Conservation (phyloP, 2,329 filamentous ascomycete genomes). For the Sphaceloma murrayae region DNA sequence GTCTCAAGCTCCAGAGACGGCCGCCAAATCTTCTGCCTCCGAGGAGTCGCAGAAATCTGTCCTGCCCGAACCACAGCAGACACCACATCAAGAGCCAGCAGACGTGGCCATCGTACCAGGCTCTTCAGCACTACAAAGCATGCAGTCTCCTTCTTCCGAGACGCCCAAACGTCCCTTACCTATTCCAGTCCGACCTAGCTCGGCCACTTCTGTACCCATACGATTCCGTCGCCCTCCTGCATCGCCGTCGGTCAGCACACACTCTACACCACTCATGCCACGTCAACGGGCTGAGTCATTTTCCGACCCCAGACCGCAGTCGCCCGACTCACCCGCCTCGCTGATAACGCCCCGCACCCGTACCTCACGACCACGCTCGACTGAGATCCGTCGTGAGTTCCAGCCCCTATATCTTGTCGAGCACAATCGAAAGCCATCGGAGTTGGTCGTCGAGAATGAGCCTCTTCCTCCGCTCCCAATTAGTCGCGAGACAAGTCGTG, state of each 20-base stretch:
- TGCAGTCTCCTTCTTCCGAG: constrained; percentile 15
- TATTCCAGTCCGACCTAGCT: constrained; percentile 21
- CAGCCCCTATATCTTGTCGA: constrained; percentile 77
- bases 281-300: constrained; percentile 27
- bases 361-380: constrained; percentile 19
- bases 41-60: neutral
- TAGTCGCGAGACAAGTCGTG: constrained; percentile 36
- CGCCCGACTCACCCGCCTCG: constrained; percentile 22
- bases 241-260: constrained; percentile 20
- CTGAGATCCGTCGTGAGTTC: constrained; percentile 45
- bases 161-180: constrained; percentile 19
- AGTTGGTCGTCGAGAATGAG: constrained; percentile 32
- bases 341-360: constrained; percentile 19
- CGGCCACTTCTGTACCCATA: constrained; percentile 30
- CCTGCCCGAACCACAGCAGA: neutral
- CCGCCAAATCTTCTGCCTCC: neutral
- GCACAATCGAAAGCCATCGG: constrained; percentile 42
- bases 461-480: constrained; percentile 44
- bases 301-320: constrained; percentile 20
- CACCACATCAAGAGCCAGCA: constrained; percentile 17
- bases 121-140: constrained; percentile 23
- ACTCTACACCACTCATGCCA: neutral
- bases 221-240: constrained; percentile 27
- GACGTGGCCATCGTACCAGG: constrained; percentile 21
- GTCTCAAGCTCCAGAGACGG: constrained; percentile 18